A percentile compares a stretch with the other conserved stretches of the same genome.
phyloP scores from a whole-genome alignment of 768 basidiomycete genomes.

The Panaeolus papilionaceus region DNA sequence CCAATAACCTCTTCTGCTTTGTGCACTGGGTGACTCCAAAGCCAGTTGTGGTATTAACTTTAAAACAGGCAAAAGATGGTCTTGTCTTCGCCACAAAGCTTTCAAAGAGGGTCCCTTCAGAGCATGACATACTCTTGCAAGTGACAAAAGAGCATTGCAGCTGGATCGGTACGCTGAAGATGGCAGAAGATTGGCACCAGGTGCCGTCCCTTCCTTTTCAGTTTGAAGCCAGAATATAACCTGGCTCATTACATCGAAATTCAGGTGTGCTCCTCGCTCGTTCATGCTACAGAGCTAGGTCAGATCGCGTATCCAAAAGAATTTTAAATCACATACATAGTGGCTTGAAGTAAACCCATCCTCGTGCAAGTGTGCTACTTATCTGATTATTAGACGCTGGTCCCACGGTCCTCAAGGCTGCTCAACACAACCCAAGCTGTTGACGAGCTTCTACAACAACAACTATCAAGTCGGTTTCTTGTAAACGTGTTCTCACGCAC shows the following conservation, averaged over 20 bases:
- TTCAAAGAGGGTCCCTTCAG: neutral
- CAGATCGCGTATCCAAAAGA: neutral
- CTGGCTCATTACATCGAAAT: neutral
- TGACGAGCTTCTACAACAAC: too few species aligned
- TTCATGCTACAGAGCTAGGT: neutral
- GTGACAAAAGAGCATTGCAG: neutral
- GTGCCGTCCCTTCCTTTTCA: neutral
- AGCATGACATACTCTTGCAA: neutral
- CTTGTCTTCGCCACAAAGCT: constrained; percentile 3
- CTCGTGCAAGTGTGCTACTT: neutral
- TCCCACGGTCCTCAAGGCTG: neutral
- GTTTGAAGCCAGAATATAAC: neutral
- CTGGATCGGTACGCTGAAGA: neutral
- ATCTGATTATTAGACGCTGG: neutral
- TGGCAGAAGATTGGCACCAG: neutral
- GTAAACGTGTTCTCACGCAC: neutral
- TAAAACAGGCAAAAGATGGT: neutral
- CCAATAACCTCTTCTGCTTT: neutral
- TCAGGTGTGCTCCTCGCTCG: neutral
- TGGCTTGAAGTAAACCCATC: neutral
- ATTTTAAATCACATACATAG: neutral
- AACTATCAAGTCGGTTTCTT: neutral
- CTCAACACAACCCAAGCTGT: neutral
- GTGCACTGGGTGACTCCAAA: neutral
- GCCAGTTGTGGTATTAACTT: neutral